Evolutionary conservation across 2,329 filamentous ascomycete genomes (phyloP).

Genomic region (Corinectria fuckeliana): DNA sequence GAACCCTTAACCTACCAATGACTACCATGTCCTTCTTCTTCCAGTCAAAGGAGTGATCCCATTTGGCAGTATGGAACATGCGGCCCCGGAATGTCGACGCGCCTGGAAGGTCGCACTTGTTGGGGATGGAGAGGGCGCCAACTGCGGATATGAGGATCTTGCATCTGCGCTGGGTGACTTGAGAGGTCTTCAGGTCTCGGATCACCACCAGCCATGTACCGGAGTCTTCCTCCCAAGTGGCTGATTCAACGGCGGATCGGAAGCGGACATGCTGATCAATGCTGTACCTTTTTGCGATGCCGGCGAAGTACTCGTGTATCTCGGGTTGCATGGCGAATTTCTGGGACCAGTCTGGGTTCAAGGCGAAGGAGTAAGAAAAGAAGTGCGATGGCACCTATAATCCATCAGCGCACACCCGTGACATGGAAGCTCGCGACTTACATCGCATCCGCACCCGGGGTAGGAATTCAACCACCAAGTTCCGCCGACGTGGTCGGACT

Average conservation of each 20-base stretch:
- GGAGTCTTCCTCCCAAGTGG: conserved; percentile 29
- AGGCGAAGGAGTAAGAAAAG: conserved; percentile 39
- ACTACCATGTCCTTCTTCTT: conserved; percentile 32
- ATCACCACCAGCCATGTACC: conserved; percentile 30
- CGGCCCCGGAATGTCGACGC: conserved; percentile 25
- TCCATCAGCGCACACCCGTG: not conserved
- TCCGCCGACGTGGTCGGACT: conserved; percentile 28
- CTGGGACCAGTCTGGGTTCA: conserved; percentile 38
- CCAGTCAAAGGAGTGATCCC: conserved; percentile 38
- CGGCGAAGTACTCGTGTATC: conserved; percentile 34
- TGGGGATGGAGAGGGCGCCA: conserved; percentile 31
- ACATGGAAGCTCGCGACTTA: conserved; percentile 11
- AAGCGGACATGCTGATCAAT: conserved; percentile 30
- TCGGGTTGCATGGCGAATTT: conserved; percentile 37
- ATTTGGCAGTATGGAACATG: conserved; percentile 36
- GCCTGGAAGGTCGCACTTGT: conserved; percentile 30
- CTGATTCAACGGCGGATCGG: conserved; percentile 27
- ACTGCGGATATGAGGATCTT: conserved; percentile 37
- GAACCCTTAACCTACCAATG: no score
- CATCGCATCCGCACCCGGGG: conserved; percentile 38
- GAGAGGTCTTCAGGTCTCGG: conserved; percentile 14
- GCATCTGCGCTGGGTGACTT: conserved; percentile 3
- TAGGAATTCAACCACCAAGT: conserved; percentile 39
- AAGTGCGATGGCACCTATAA: conserved; percentile 36
- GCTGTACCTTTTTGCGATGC: conserved; percentile 26